A percentile compares a stretch with the other conserved stretches of the same genome.
Evolutionary conservation across 306 rosid species (phyloP).

Genomic region (Medicago lupulina): DNA sequence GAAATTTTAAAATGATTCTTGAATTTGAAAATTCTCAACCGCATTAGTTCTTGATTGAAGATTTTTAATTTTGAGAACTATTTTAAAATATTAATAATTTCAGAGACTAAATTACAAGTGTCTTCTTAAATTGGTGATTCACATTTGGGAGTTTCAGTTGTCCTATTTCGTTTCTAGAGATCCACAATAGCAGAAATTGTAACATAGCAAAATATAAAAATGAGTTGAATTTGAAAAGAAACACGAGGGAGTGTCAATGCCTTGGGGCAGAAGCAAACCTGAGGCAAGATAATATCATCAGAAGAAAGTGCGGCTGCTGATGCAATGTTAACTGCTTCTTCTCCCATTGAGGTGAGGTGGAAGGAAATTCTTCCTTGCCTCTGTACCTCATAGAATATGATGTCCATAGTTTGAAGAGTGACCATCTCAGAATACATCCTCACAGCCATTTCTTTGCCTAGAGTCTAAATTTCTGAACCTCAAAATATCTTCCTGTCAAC

Average conservation of each 20-base stretch:
- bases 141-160: too few relatives aligned
- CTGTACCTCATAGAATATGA: conserved; percentile 65
- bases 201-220: too few relatives aligned
- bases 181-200: too few relatives aligned
- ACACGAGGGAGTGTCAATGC: neutral
- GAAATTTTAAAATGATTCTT: too few relatives aligned
- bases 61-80: too few relatives aligned
- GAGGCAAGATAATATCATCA: conserved; percentile 64
- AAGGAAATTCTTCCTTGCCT: conserved; percentile 83
- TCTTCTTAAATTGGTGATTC: too few relatives aligned
- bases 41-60: too few relatives aligned
- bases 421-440: conserved; percentile 71
- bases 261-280: conserved; percentile 46
- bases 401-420: conserved; percentile 76
- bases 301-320: conserved; percentile 74
- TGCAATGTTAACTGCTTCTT: conserved; percentile 78
- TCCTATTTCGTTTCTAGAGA: too few relatives aligned
- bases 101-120: too few relatives aligned
- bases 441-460: conserved; percentile 57
- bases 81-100: too few relatives aligned
- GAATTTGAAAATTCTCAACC: too few relatives aligned
- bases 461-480: neutral
- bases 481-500: neutral
- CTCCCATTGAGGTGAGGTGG: conserved; percentile 69
- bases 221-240: neutral